Evolutionary conservation across 345 rosid genomes (phyloP).

Genomic region (Viola odorata): DNA sequence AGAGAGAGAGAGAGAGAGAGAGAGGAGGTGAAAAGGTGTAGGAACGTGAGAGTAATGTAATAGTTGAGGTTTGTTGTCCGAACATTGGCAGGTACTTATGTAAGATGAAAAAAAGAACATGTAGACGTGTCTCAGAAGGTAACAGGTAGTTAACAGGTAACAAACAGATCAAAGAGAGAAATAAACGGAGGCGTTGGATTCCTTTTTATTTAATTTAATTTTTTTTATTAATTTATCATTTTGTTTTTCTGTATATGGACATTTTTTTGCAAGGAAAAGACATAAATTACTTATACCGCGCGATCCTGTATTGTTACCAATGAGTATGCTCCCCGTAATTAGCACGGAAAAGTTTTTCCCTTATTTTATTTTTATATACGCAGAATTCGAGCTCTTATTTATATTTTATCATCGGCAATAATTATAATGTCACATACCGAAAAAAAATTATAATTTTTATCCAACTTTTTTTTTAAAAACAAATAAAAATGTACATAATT

Average conservation of each 20-base stretch:
- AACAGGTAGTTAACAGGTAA: background rate
- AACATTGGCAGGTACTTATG: no score
- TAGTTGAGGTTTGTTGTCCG: background rate
- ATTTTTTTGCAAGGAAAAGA: background rate
- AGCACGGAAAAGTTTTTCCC: no score
- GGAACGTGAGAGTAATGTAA: background rate
- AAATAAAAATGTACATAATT: no score
- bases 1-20: background rate
- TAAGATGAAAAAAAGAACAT: background rate
- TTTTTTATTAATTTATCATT: background rate
- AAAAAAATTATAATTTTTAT: no score
- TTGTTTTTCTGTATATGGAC: background rate
- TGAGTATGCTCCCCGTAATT: no score
- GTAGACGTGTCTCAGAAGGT: conserved; percentile 20
- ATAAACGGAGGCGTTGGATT: conserved; percentile 12
- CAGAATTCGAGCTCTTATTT: no score
- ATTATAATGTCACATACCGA: no score
- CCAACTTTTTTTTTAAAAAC: no score
- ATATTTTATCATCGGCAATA: no score
- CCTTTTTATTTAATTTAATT: no score
- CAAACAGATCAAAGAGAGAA: background rate
- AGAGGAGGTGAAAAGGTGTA: background rate
- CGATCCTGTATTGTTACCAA: no score
- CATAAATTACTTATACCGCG: background rate
- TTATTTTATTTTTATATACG: no score